Conservation (phyloP, 129 eudicot species). For the Centrapalus pauciflorus region DNA sequence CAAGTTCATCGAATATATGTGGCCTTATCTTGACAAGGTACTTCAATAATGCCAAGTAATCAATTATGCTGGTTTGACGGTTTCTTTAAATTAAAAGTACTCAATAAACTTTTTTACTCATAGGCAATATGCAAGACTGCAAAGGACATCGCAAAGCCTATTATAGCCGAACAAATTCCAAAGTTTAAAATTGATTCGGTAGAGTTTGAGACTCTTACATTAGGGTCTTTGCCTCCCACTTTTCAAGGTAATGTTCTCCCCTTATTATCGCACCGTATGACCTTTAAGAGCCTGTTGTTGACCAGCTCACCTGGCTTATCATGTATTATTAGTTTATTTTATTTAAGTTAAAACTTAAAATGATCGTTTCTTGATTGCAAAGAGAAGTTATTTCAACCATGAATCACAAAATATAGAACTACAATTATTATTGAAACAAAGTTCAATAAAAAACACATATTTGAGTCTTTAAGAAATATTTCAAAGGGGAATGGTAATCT, state of each 20-base stretch:
- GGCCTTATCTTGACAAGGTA: constrained; percentile 96
- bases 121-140: constrained; percentile 93
- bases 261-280: background rate
- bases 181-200: constrained; percentile 73
- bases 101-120: background rate
- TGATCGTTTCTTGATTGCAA: background rate
- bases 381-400: background rate
- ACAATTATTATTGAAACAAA: background rate
- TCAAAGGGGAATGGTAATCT: background rate
- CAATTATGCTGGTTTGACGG: background rate
- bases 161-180: constrained; percentile 84
- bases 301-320: background rate
- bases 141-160: constrained; percentile 75
- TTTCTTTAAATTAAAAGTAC: background rate
- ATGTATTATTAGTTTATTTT: too few species aligned
- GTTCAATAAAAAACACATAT: background rate
- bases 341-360: background rate
- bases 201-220: constrained; percentile 62
- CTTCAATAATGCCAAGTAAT: background rate
- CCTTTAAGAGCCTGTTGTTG: background rate
- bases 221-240: constrained; percentile 83
- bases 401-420: background rate
- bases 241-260: constrained; percentile 54
- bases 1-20: constrained; percentile 69
- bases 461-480: background rate